Evolutionary conservation across 2,329 filamentous ascomycete genomes (phyloP).

Genomic region (Colletotrichum melonis): DNA sequence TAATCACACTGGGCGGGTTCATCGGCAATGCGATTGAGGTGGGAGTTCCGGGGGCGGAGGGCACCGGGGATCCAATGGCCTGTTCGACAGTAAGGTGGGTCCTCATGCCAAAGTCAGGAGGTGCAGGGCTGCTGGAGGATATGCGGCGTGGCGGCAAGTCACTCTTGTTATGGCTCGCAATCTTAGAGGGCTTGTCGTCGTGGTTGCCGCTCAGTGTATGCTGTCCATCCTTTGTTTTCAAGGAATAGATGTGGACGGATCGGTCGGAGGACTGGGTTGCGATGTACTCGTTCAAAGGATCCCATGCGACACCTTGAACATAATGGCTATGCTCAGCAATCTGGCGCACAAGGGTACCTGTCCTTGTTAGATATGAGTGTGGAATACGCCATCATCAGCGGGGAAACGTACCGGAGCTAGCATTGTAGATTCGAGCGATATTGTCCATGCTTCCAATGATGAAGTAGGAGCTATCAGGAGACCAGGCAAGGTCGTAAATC

Average conservation of each 20-base stretch:
- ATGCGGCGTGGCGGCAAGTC: constrained; percentile 93
- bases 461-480: constrained; percentile 94
- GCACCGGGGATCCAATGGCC: constrained; percentile 81
- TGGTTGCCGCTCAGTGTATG: constrained; percentile 77
- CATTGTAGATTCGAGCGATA: constrained; percentile 95
- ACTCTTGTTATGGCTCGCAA: constrained; percentile 83
- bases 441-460: constrained; percentile 99
- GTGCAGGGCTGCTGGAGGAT: constrained; percentile 91
- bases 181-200: constrained; percentile 77
- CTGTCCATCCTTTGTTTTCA: constrained; percentile 96
- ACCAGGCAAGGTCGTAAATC: constrained; percentile 99
- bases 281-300: constrained; percentile 97
- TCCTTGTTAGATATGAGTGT: constrained; percentile 7
- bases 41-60: constrained; percentile 93
- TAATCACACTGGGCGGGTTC: constrained; percentile 91
- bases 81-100: constrained; percentile 69
- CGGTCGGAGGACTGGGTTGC: constrained; percentile 98
- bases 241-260: constrained; percentile 95
- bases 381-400: constrained; percentile 2
- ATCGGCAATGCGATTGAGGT: constrained; percentile 91
- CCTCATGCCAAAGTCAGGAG: constrained; percentile 80
- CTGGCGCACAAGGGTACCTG: constrained; percentile 79
- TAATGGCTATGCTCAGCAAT: constrained; percentile 99
- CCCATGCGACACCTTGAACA: constrained; percentile 98
- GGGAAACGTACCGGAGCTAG: constrained; percentile 77